phyloP scores from a whole-genome alignment of 441 rosid species.

The Gossypium trilobum region DNA sequence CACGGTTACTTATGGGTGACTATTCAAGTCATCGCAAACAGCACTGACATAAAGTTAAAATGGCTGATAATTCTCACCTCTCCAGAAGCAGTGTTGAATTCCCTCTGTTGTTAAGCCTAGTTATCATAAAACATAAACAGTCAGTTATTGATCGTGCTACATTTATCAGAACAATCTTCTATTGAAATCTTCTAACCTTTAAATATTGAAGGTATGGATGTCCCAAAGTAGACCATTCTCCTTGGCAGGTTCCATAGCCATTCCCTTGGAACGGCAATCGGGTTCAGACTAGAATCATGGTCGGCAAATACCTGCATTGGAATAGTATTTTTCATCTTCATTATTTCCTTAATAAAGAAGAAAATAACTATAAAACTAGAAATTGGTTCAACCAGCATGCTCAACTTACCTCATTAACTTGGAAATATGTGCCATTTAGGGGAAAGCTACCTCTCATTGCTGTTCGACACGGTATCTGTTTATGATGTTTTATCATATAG shows the following conservation, averaged over 20 bases:
- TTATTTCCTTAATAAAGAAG: neutral
- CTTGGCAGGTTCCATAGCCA: conserved; percentile 44
- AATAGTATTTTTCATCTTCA: neutral
- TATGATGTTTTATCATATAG: conserved; percentile 11
- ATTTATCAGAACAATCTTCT: neutral
- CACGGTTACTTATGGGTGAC: neutral
- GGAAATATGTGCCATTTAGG: conserved; percentile 54
- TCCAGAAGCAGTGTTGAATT: conserved; percentile 56
- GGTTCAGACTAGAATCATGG: conserved; percentile 43
- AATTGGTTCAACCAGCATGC: neutral
- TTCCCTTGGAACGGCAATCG: conserved; percentile 41
- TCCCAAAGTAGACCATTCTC: conserved; percentile 52
- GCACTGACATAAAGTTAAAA: conserved; percentile 5
- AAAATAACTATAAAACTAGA: neutral
- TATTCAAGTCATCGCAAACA: conserved; percentile 11
- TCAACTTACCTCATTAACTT: conserved; percentile 47
- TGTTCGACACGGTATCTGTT: conserved; percentile 53
- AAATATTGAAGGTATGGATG: conserved; percentile 50
- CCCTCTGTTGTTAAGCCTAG: conserved; percentile 46
- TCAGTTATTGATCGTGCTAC: neutral
- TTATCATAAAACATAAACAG: conserved; percentile 1
- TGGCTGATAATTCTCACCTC: conserved; percentile 23
- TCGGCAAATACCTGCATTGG: conserved; percentile 47
- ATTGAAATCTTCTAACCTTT: conserved; percentile 28
- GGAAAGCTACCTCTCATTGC: conserved; percentile 61